Conservation (phyloP, 345 rosid species). For the Heritiera littoralis region DNA sequence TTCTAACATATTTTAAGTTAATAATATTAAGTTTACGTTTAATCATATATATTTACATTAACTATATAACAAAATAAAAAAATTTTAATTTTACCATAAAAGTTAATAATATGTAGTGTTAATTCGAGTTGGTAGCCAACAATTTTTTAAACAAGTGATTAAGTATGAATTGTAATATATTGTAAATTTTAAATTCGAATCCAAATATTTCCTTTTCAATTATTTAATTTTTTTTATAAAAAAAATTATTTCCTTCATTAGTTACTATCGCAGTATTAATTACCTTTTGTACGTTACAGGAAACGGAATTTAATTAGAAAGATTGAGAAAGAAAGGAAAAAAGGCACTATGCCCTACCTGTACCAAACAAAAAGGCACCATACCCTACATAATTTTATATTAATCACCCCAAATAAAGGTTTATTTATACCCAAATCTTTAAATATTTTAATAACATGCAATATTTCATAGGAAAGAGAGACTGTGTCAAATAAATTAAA, state of each 20-base stretch:
- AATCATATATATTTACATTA: too few relatives aligned
- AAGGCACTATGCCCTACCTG: not conserved
- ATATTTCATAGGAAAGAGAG: not conserved
- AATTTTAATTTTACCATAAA: too few relatives aligned
- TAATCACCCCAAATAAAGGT: not conserved
- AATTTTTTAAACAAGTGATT: too few relatives aligned
- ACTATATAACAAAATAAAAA: too few relatives aligned
- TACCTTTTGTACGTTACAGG: too few relatives aligned
- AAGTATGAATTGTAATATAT: too few relatives aligned
- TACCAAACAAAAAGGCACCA: not conserved
- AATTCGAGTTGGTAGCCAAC: too few relatives aligned
- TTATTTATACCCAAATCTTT: not conserved
- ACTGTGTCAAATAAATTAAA: conserved; percentile 6
- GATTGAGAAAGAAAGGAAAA: not conserved
- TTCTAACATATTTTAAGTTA: not conserved
- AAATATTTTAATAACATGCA: not conserved
- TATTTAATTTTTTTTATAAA: too few relatives aligned
- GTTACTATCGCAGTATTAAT: not conserved
- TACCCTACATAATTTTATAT: not conserved
- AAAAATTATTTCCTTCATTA: not conserved
- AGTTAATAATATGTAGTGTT: too few relatives aligned
- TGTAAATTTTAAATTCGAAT: too few relatives aligned
- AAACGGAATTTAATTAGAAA: not conserved
- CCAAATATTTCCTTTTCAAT: too few relatives aligned
- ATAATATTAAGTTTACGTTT: too few relatives aligned